Evolutionary conservation across 108 stramenopile genomes (phyloP).

Genomic region (Fragilaria crotonensis): DNA sequence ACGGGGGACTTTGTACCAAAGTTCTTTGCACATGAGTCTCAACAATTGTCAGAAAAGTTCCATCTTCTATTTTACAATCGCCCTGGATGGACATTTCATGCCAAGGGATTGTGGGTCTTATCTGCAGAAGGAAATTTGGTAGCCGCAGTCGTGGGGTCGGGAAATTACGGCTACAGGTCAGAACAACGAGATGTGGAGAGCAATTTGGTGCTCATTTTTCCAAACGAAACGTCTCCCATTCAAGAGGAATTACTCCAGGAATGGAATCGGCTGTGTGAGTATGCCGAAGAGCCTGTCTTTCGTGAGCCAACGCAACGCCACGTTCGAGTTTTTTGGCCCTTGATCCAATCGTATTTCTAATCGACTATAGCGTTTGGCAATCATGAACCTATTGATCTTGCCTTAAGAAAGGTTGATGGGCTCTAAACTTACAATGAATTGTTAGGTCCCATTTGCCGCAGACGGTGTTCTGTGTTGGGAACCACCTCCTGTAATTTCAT

Average conservation of each 20-base stretch:
- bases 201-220: conserved; percentile 64
- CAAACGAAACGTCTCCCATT: conserved; percentile 5
- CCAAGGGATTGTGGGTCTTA: conserved; percentile 71
- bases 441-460: too few relatives aligned
- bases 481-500: too few relatives aligned
- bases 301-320: too few relatives aligned
- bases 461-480: too few relatives aligned
- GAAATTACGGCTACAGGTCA: conserved; percentile 72
- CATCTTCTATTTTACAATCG: conserved; percentile 51
- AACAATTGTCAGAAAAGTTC: conserved; percentile 26
- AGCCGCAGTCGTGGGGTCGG: conserved; percentile 57
- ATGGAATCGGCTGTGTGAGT: conserved; percentile 1
- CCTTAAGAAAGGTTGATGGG: too few relatives aligned
- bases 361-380: too few relatives aligned
- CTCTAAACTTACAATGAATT: too few relatives aligned
- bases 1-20: conserved; percentile 66
- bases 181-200: conserved; percentile 72
- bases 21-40: conserved; percentile 49
- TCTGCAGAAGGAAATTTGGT: conserved; percentile 12
- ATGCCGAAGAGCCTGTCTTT: conserved; percentile 3
- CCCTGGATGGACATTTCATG: conserved; percentile 77
- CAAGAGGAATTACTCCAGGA: conserved; percentile 2
- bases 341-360: too few relatives aligned
- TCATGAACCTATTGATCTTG: too few relatives aligned
- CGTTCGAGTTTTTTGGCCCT: too few relatives aligned